Evolutionary conservation across 2,329 filamentous ascomycete genomes (phyloP).

Genomic region (Dichotomopilus funicola): DNA sequence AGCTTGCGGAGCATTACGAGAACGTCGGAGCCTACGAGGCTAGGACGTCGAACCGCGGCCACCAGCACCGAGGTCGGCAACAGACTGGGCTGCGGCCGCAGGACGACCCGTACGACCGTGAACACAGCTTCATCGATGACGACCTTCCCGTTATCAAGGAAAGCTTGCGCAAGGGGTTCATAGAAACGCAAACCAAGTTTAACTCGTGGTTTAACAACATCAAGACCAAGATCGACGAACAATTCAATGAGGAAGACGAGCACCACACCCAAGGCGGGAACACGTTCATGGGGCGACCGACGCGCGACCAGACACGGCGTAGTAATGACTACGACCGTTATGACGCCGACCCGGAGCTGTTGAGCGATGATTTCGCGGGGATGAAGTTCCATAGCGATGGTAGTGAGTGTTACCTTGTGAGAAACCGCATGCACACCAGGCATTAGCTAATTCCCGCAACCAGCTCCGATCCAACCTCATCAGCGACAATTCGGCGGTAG

Average conservation of each 20-base stretch:
- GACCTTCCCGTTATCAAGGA: constrained; percentile 90
- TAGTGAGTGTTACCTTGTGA: constrained; percentile 39
- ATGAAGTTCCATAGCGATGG: constrained; percentile 58
- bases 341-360: constrained; percentile 85
- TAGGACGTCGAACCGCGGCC: constrained; percentile 42
- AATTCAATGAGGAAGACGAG: constrained; percentile 66
- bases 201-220: constrained; percentile 88
- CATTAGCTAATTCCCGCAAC: neutral
- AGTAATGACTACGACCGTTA: constrained; percentile 89
- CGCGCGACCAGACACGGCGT: constrained; percentile 57
- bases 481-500: constrained; percentile 49
- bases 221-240: constrained; percentile 90
- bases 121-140: constrained; percentile 91
- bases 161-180: constrained; percentile 88
- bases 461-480: constrained; percentile 47
- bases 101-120: constrained; percentile 56
- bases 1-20: constrained; percentile 86
- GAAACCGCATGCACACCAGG: neutral
- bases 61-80: constrained; percentile 35
- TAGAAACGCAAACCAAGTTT: constrained; percentile 88
- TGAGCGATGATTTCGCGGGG: constrained; percentile 81
- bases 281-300: constrained; percentile 42
- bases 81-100: constrained; percentile 46
- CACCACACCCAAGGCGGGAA: constrained; percentile 31
- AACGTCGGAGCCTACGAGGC: constrained; percentile 53